These are phyloP conservation scores for Alternaria sp. DNA, from an alignment of 2,329 filamentous ascomycete species.

Conservation along the genomic window DNA sequence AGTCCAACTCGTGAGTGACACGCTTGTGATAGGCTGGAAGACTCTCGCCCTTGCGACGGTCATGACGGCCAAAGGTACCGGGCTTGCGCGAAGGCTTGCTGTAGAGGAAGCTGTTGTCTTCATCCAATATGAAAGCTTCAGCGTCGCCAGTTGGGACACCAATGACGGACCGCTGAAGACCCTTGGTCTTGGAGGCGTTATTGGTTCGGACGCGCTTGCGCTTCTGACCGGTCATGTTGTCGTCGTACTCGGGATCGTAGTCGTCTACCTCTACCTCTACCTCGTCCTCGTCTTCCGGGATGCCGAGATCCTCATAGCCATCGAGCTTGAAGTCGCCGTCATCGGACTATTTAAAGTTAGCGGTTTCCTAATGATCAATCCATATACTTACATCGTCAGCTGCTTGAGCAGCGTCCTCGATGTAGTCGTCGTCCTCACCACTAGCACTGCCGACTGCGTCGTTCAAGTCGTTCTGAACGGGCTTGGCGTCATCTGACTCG, in stretches of 20 bases:
- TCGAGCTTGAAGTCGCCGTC: constrained; percentile 28
- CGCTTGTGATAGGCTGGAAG: constrained; percentile 51
- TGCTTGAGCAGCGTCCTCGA: constrained; percentile 5
- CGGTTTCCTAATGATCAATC: background rate
- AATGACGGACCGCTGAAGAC: constrained; percentile 14
- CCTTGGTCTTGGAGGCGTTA: constrained; percentile 1
- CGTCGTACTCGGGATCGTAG: constrained; percentile 14
- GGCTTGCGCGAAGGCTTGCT: constrained; percentile 17
- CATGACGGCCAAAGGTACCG: constrained; percentile 32
- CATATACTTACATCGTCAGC: constrained; percentile 7
- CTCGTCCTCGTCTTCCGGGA: constrained; percentile 5
- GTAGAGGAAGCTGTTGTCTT: constrained; percentile 15
- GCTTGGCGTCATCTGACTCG: constrained; percentile 13
- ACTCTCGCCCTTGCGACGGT: constrained; percentile 40
- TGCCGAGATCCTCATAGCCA: constrained; percentile 15
- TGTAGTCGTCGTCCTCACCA: constrained; percentile 11
- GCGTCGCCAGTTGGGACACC: constrained; percentile 16
- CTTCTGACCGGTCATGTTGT: constrained; percentile 11
- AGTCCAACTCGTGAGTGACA: constrained; percentile 52
- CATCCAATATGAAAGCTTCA: constrained; percentile 32
- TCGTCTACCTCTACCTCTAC: constrained; percentile 9
- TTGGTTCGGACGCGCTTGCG: constrained; percentile 23
- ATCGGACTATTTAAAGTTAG: constrained; percentile 14
- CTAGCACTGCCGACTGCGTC: constrained; percentile 10
- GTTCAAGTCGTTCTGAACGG: constrained; percentile 7